Evolutionary conservation across 2,329 filamentous ascomycete genomes (phyloP).

Genomic region (Acrocalymma vagum): DNA sequence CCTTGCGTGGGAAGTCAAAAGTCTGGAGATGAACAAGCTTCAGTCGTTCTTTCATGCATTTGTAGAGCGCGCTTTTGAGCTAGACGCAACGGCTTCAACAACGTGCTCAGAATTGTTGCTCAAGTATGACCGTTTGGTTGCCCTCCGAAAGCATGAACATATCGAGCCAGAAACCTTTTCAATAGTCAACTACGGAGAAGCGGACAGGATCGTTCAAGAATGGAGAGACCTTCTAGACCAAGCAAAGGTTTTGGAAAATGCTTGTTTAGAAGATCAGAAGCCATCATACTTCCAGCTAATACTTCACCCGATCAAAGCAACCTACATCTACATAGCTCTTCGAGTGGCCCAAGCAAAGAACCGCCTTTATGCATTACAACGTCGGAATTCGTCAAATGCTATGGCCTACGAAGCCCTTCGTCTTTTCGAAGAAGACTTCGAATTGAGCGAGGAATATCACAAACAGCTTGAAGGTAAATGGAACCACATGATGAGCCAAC

Average conservation of each 20-base stretch:
- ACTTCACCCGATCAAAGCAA: conserved; percentile 63
- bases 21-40: not conserved
- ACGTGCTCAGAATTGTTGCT: conserved; percentile 2
- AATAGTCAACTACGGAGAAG: conserved; percentile 9
- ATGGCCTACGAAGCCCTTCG: not conserved
- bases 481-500: conserved; percentile 67
- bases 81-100: not conserved
- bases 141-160: conserved; percentile 11
- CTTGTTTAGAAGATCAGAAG: conserved; percentile 56
- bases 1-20: conserved; percentile 11
- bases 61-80: conserved; percentile 8
- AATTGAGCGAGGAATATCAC: conserved; percentile 14
- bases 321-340: conserved; percentile 56
- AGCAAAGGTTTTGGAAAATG: conserved; percentile 2
- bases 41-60: conserved; percentile 8
- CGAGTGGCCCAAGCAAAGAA: conserved; percentile 53
- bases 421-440: conserved; percentile 12
- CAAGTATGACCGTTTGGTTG: conserved; percentile 8
- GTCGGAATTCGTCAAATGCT: conserved; percentile 15
- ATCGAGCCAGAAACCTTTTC: conserved; percentile 12
- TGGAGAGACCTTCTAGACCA: conserved; percentile 4
- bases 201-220: conserved; percentile 3
- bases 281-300: conserved; percentile 68
- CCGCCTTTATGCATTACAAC: conserved; percentile 56
- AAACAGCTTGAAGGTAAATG: conserved; percentile 58